Evolutionary conservation across 1,284 basidiomycete species (phyloP).

Genomic region (Malassezia cuniculi): DNA sequence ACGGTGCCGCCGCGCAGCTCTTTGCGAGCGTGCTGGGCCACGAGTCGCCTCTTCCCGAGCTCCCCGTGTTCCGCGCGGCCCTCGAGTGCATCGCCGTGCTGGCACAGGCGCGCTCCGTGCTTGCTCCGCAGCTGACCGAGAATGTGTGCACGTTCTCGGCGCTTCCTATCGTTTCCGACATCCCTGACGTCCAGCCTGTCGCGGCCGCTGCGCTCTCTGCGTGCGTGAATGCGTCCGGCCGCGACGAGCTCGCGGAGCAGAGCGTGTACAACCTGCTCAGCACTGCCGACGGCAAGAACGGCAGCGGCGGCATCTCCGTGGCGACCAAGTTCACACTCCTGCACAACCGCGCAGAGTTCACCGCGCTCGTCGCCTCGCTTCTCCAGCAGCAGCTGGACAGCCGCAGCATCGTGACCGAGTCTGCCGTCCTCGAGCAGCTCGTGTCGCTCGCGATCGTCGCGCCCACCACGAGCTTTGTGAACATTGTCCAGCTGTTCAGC

Average conservation of each 20-base stretch:
- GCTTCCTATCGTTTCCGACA: too few species aligned
- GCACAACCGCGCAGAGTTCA: slow-evolving; percentile 28
- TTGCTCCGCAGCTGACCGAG: slow-evolving; percentile 61
- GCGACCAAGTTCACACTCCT: slow-evolving; percentile 36
- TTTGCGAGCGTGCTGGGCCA: slow-evolving; percentile 67
- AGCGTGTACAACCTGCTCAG: slow-evolving; percentile 92
- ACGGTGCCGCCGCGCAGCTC: slow-evolving; percentile 58
- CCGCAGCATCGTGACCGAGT: slow-evolving; percentile 72
- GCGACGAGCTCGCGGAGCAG: slow-evolving; percentile 81
- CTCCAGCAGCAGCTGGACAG: slow-evolving; percentile 72
- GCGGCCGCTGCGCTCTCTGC: too few species aligned
- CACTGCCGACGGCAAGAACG: slow-evolving; percentile 63
- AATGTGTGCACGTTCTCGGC: slow-evolving; percentile 79
- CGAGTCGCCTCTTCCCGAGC: slow-evolving; percentile 65
- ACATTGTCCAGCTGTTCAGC: slow-evolving; percentile 74
- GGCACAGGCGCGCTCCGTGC: slow-evolving; percentile 70
- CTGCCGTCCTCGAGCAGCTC: slow-evolving; percentile 77
- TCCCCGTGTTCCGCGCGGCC: slow-evolving; percentile 69
- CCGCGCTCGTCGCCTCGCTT: slow-evolving; percentile 59
- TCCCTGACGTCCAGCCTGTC: too few species aligned
- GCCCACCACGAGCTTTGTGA: slow-evolving; percentile 63
- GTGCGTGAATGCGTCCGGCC: slow-evolving; percentile 71
- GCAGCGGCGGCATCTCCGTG: slow-evolving; percentile 45
- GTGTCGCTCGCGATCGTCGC: slow-evolving; percentile 74
- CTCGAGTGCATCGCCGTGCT: slow-evolving; percentile 65